Evolutionary conservation across 805 yeast genomes (phyloP), one percentile per base, ranked within the genome.

Genomic region (Lipomyces sp.): DNA sequence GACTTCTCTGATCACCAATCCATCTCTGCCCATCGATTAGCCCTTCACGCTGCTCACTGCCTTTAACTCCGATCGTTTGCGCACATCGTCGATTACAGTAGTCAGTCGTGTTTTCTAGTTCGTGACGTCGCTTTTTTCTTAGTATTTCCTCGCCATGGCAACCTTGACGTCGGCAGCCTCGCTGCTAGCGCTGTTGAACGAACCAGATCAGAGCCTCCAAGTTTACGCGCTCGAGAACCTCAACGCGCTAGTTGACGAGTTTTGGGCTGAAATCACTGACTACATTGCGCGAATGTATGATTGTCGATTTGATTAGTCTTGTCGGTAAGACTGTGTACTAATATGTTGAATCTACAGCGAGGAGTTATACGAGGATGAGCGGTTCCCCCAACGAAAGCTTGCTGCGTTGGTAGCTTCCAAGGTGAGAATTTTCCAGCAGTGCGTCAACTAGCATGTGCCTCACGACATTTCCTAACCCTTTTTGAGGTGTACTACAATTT

Each of bases 251-350:
- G 96, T 88, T 45, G 95, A 89, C 71, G 90, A 87, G 68, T 76
- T 88, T 52, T 93, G 98, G 98, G 88, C 98, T 2, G 98, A 93
- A 73, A 86, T 93, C 51, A 95, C 98, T 51, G 93, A 93, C 70
- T 82, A 79, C 64, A 80, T 93, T 55, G 74, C 86, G 26, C 89
- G 86, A 48, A 85, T 93, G 66, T 64, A 53, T 8, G 13, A 34
- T 13, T 18, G 13, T 21, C 31, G 11, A 38, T 34, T 3, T 40
- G 40, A 26, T 28, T 33, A 22, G 18, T 32, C 2, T 21, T 38
- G 10, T 37, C 22, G 2, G 21, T 6, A 16, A 37, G 19, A 32
- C 13, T 22, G n/a, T 11, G 18, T 35, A 39, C 53, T 49, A 32
- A 40, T 35, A 18, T 14, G n/a, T n/a, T 18, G n/a, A n/a, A n/a